phyloP scores from a whole-genome alignment of 371 early-diverging fungal genomes.

The Mortierella sp. region DNA sequence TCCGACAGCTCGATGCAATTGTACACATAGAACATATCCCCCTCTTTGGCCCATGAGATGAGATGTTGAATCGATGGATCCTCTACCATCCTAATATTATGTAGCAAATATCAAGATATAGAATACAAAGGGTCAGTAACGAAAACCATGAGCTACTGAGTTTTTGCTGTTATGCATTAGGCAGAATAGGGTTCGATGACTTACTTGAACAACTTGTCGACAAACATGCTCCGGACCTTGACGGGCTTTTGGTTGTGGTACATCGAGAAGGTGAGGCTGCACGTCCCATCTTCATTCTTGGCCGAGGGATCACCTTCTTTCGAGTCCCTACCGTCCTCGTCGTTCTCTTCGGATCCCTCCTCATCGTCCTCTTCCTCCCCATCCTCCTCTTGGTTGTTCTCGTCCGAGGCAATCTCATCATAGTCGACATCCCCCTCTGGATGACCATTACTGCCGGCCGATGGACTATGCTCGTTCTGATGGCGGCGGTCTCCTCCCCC shows the following conservation, averaged over 20 bases:
- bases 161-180: too few relatives aligned
- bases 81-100: constrained; percentile 60
- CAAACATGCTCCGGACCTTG: constrained; percentile 57
- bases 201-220: constrained; percentile 56
- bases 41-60: constrained; percentile 65
- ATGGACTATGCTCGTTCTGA: constrained; percentile 17
- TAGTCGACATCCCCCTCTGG: constrained; percentile 24
- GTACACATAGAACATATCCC: constrained; percentile 81
- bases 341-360: constrained; percentile 33
- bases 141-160: not conserved
- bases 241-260: constrained; percentile 23
- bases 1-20: constrained; percentile 79
- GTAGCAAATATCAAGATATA: not conserved
- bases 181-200: not conserved
- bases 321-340: constrained; percentile 16
- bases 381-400: constrained; percentile 35
- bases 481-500: not conserved
- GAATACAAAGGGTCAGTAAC: not conserved
- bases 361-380: constrained; percentile 34
- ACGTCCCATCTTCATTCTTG: constrained; percentile 30
- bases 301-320: constrained; percentile 13
- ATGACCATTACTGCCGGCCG: constrained; percentile 11
- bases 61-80: constrained; percentile 61
- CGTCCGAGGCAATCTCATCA: constrained; percentile 31
- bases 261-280: constrained; percentile 9